Evolutionary conservation across 2,329 filamentous ascomycete genomes (phyloP), one percentile per base, ranked within the genome.

Genomic region (Trichoderma asperellum): DNA sequence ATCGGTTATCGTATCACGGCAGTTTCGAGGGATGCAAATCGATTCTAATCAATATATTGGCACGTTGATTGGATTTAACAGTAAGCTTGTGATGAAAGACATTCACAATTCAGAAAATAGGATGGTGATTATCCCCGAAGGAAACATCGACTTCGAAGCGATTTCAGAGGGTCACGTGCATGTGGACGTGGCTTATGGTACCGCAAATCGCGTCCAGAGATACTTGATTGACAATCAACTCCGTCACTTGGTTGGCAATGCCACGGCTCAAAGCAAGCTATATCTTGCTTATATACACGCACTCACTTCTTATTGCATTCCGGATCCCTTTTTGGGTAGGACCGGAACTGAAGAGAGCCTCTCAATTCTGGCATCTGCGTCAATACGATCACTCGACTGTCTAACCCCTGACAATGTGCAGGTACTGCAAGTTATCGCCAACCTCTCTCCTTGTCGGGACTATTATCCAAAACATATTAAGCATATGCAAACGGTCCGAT

Each of bases 291-390:
- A 85, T 34, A 75, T 90, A 0, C 87, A 90, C 70, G 86, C 83
- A 0, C 68, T 88, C 0, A 89, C 87, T 0, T 85, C 86, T 0
- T 81, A 82, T 60, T 85, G 80, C 32, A 75, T 87, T 0, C 82
- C 83, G 0, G 87, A 89, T 71, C 77, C 76, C 0, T 77, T 89
- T 0, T 86, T 83, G 0, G 58, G 73, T 0, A 75, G 76, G 5
- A 89, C 86, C 0, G 88, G 88, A 0, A 87, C 85, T 0, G 87
- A 90, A 71, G 75, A 85, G 57, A 85, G 86, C 0, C 72, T 89
- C 0, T 71, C 73, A 0, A 85, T 87, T 1, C 74, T 90, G 0
- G 55, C 69, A 0, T 86, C 84, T 0, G 85, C 85, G 0, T 79
- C 85, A 0, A 75, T 87, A 0, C 74, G 77, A 21, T 89, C 87